phyloP scores from a whole-genome alignment of 345 rosid species.

The Lepidium aucheri region DNA sequence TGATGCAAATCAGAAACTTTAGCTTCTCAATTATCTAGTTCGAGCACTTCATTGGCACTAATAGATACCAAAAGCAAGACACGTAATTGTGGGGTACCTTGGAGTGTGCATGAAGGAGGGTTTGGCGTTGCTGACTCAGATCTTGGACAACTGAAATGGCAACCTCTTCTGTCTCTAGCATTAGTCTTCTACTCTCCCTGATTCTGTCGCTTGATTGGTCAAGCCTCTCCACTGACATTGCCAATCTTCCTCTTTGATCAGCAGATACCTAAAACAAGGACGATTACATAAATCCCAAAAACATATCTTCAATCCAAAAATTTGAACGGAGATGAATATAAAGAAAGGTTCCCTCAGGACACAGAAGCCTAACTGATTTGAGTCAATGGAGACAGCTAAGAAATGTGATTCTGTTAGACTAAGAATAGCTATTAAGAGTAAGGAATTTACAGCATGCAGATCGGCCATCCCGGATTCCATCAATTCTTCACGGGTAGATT shows the following conservation, averaged over 20 bases:
- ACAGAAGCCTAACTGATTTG: neutral
- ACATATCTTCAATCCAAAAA: neutral
- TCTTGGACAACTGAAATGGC: conserved; percentile 85
- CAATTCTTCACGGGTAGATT: conserved; percentile 53
- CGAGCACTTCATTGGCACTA: neutral
- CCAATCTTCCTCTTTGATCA: conserved; percentile 68
- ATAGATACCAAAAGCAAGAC: neutral
- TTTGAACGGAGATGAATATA: neutral
- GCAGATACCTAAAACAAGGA: conserved; percentile 43
- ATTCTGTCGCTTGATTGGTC: conserved; percentile 70
- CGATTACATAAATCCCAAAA: neutral
- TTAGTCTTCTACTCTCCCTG: conserved; percentile 75
- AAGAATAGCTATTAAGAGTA: neutral
- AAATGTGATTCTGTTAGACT: neutral
- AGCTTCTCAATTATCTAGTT: neutral
- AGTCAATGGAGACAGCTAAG: neutral
- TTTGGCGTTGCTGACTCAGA: conserved; percentile 79
- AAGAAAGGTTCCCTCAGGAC: neutral
- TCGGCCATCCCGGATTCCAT: conserved; percentile 57
- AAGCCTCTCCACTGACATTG: conserved; percentile 74
- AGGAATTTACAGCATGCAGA: conserved; percentile 35
- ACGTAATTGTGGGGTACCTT: conserved; percentile 31
- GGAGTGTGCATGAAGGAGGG: conserved; percentile 73
- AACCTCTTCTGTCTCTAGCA: conserved; percentile 88
- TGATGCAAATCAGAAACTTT: neutral